Conservation (phyloP, 306 rosid genomes). For the Rosa lucieae region DNA sequence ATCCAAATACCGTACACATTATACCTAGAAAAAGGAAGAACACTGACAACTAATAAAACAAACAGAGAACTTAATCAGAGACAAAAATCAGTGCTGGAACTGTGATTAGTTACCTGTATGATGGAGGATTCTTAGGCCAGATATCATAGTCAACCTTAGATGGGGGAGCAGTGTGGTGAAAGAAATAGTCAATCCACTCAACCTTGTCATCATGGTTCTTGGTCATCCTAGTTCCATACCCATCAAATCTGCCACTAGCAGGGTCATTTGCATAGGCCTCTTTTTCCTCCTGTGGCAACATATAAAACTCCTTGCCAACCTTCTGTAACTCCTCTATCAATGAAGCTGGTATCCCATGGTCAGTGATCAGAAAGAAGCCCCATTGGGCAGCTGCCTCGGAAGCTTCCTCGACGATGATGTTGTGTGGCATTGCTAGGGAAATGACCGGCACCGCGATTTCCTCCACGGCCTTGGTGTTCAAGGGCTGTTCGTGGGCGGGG, state of each 20-base stretch:
- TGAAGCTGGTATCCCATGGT: slow-evolving; percentile 46
- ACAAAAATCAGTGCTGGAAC: neutral
- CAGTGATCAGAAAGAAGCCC: slow-evolving; percentile 53
- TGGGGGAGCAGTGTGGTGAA: slow-evolving; percentile 54
- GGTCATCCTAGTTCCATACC: slow-evolving; percentile 67
- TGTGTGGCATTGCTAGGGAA: slow-evolving; percentile 34
- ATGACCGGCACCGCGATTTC: slow-evolving; percentile 30
- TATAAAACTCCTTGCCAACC: slow-evolving; percentile 52
- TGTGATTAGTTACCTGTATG: slow-evolving; percentile 39
- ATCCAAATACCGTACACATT: too few relatives aligned
- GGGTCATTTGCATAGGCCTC: slow-evolving; percentile 63
- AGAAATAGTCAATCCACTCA: slow-evolving; percentile 73
- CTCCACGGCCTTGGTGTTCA: slow-evolving; percentile 34
- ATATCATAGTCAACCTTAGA: slow-evolving; percentile 37
- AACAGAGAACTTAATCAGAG: too few relatives aligned
- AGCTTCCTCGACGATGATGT: slow-evolving; percentile 14
- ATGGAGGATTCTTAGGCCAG: slow-evolving; percentile 55
- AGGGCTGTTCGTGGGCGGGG: slow-evolving; percentile 29
- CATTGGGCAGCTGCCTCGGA: slow-evolving; percentile 38
- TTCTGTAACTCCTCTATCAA: slow-evolving; percentile 45
- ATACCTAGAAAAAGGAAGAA: too few relatives aligned
- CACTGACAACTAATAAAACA: too few relatives aligned
- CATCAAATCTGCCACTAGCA: slow-evolving; percentile 48
- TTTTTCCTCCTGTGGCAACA: slow-evolving; percentile 51
- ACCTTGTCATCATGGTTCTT: slow-evolving; percentile 51